These are phyloP conservation scores for Paralagenidium karlingii DNA, from an alignment of 352 stramenopile species.

Conservation along the genomic window DNA sequence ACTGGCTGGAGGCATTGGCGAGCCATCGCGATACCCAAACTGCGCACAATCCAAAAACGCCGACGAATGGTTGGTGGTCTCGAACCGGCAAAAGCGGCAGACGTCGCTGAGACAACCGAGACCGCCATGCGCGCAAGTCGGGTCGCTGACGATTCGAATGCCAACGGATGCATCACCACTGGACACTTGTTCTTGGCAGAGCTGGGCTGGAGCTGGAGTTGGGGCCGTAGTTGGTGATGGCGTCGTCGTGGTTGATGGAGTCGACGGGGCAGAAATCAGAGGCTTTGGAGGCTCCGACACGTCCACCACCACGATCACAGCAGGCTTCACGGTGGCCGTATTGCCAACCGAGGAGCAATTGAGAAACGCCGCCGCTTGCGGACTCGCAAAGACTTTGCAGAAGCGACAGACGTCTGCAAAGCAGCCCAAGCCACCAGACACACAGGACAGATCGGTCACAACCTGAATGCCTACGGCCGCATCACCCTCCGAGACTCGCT, in stretches of 20 bases:
- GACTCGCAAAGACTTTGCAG: conserved; percentile 19
- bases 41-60: conserved; percentile 4
- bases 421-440: conserved; percentile 15
- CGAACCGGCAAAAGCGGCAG: conserved; percentile 10
- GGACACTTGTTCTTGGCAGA: conserved; percentile 2
- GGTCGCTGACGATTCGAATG: conserved; percentile 4
- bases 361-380: too few species aligned
- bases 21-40: background rate
- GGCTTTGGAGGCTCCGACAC: background rate
- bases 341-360: too few species aligned
- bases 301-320: too few species aligned
- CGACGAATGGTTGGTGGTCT: conserved; percentile 7
- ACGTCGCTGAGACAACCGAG: conserved; percentile 13
- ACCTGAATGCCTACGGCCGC: conserved; percentile 13
- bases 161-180: conserved; percentile 5
- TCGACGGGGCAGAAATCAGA: background rate
- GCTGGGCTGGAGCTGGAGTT: background rate
- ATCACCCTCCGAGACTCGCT: conserved; percentile 14
- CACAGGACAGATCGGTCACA: conserved; percentile 15
- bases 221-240: background rate
- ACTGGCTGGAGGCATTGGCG: background rate
- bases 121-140: conserved; percentile 1
- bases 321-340: too few species aligned
- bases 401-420: conserved; percentile 21
- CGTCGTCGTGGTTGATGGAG: conserved; percentile 1